Evolutionary conservation across 352 stramenopile genomes (phyloP).

Genomic region (Globisporangium recalcitrans): DNA sequence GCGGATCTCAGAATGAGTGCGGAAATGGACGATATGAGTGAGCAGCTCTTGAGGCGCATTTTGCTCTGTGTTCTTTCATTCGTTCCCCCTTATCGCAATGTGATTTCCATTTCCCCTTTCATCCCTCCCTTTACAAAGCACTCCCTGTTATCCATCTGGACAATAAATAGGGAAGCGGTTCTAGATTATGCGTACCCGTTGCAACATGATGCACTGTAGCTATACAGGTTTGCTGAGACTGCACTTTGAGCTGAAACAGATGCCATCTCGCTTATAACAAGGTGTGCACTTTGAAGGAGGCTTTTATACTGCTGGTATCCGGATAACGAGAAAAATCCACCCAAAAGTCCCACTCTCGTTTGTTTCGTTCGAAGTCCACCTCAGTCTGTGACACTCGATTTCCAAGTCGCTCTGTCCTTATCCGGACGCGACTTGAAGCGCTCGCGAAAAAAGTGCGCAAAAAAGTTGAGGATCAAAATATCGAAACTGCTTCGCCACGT

Average conservation of each 20-base stretch:
- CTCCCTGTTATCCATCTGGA: background rate
- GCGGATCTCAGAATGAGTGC: constrained; percentile 8
- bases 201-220: too few relatives aligned
- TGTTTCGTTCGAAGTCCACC: too few relatives aligned
- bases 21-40: background rate
- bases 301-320: background rate
- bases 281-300: too few relatives aligned
- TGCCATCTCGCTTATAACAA: too few relatives aligned
- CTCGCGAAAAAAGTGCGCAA: constrained; percentile 1
- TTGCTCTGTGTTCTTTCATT: too few relatives aligned
- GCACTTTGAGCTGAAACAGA: too few relatives aligned
- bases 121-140: too few relatives aligned
- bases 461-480: constrained; percentile 1
- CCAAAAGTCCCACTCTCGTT: constrained; percentile 2
- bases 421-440: background rate
- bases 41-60: too few relatives aligned
- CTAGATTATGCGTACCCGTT: background rate
- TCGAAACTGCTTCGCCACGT: background rate
- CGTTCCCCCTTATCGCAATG: too few relatives aligned
- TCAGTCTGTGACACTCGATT: background rate
- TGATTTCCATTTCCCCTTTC: too few relatives aligned
- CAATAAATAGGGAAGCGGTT: background rate
- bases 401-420: background rate
- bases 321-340: constrained; percentile 7
- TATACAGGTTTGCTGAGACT: too few relatives aligned